A percentile compares a stretch with the other conserved stretches of the same genome.
These are phyloP conservation scores for Suillus bovinus DNA, from an alignment of 768 basidiomycete species.

Conservation along the genomic window DNA sequence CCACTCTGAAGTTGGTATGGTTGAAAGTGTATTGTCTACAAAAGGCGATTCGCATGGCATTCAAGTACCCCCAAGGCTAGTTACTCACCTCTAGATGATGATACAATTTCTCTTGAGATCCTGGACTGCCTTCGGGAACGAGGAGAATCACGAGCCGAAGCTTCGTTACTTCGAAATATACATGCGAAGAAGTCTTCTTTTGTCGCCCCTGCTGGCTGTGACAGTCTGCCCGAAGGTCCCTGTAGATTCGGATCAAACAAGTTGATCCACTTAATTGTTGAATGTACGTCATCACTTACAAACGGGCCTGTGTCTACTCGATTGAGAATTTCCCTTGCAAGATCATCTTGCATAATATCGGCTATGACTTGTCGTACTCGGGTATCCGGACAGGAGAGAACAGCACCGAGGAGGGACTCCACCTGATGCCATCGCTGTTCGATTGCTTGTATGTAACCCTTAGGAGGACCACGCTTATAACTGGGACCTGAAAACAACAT, in stretches of 20 bases:
- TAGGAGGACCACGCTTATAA: constrained; percentile 82
- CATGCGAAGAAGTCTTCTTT: constrained; percentile 82
- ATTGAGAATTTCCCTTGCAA: constrained; percentile 74
- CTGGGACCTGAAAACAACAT: constrained; percentile 55
- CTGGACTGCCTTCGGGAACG: constrained; percentile 73
- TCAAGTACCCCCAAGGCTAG: constrained; percentile 8
- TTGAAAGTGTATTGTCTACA: constrained; percentile 57
- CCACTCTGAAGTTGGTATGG: constrained; percentile 74
- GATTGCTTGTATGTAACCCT: constrained; percentile 92
- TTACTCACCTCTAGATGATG: constrained; percentile 56
- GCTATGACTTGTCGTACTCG: constrained; percentile 61
- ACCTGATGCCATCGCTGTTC: constrained; percentile 92
- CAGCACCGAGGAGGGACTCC: constrained; percentile 83
- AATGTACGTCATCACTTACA: constrained; percentile 35
- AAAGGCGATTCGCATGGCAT: constrained; percentile 9
- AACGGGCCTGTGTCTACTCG: constrained; percentile 82
- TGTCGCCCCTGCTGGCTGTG: constrained; percentile 59
- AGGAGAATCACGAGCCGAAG: constrained; percentile 50
- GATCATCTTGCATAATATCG: constrained; percentile 68
- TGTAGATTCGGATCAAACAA: constrained; percentile 29
- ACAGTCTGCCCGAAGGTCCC: constrained; percentile 70
- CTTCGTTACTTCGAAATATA: constrained; percentile 60
- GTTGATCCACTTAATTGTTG: background rate
- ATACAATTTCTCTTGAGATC: constrained; percentile 78
- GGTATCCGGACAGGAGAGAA: constrained; percentile 71